Base-by-base conservation (phyloP, 352 stramenopile genomes). In the Thalassiosira mediterranea region DNA sequence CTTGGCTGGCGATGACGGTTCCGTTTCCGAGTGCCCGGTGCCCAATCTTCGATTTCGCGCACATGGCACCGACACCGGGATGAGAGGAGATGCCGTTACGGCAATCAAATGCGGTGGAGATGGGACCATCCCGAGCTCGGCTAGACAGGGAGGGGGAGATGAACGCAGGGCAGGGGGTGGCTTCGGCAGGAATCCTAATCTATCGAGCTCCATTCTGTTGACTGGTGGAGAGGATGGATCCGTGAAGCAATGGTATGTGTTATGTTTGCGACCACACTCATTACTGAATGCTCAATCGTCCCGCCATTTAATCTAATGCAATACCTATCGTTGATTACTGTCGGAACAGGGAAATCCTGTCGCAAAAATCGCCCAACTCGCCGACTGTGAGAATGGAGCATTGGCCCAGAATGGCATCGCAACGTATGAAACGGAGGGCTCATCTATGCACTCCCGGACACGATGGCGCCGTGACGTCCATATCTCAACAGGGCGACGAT, bases 211-310 rank as follows among this genome's bases (percentile, higher is more conserved):
- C 13, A 73, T 81, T 32, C 57, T 89, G 8, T 29, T 89, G 1
- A 89, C 81, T 32, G 81, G 81, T 46, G 73, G 74, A 53, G 61
- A 72, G 28, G 76, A 87, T 63, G 81, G 81, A 5, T 44, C 53
- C 8, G 62, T 87, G 13, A 89, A 89, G 62, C 81, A 89, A 69
- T 89, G 77, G 75, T 78, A 56, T 58, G 72, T 61, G 13, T 34
- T 34, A 15, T 44, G 15, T 15, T 8, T 44, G 37, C 8, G 8
- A 8, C 15, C 37, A 44, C 37, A 44, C n/a, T n/a, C n/a, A n/a
- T n/a, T n/a, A n/a, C n/a, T n/a, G n/a, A n/a, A n/a, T n/a, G n/a
- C n/a, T n/a, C n/a, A n/a, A n/a, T n/a, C n/a, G n/a, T n/a, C n/a
- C n/a, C n/a, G n/a, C n/a, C n/a, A n/a, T n/a, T n/a, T n/a, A n/a